Evolutionary conservation across 176 grass and related monocot genomes (phyloP), one percentile per base, ranked within the genome.

Genomic region (Saccharum spontaneum): DNA sequence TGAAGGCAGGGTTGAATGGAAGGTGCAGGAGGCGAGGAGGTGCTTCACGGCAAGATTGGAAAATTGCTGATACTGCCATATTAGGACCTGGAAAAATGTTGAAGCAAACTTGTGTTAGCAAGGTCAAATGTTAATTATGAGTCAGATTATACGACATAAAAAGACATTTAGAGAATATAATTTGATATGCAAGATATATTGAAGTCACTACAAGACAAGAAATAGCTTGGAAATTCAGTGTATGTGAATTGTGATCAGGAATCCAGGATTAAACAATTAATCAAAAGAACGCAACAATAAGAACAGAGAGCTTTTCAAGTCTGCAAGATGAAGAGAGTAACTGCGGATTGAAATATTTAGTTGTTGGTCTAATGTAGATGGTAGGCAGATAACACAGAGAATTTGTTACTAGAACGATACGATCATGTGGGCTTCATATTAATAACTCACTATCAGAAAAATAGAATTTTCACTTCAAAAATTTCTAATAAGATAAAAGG

Each of bases 61-160:
- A 16, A 11, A 57, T 76, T 68, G 48, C 44, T 71, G 48, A 70
- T 48, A 60, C 8, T 31, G 43, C 38, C 26, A 11, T 74, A 46
- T 40, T 77, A 6, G 20, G 39, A 33, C 84, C 88, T 86, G 84
- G 1, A 40, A 44, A 90, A 74, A 37, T 30, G 17, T 54, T 52
- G 17, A 1, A 54, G 50, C 50, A 54, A 54, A 54, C 50, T 17
- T 17, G 60, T 78, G 20, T 83, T 79, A 68, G 74, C 22, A 37
- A 37, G 36, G 36, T 37, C 36, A 37, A 37, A 37, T 37, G 36
- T 37, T 37, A 5, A 37, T 37, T 37, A 37, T 37, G 36, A 37
- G 5, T 37, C 36, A 37, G 36, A 37, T 59, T 59, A 54, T 59
- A 59, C 17, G 17, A 55, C 17, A 55, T 8, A 20, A 20, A 55